Evolutionary conservation across 1,139 yeast genomes (phyloP).

Genomic region (Suhomyces atakaporum): DNA sequence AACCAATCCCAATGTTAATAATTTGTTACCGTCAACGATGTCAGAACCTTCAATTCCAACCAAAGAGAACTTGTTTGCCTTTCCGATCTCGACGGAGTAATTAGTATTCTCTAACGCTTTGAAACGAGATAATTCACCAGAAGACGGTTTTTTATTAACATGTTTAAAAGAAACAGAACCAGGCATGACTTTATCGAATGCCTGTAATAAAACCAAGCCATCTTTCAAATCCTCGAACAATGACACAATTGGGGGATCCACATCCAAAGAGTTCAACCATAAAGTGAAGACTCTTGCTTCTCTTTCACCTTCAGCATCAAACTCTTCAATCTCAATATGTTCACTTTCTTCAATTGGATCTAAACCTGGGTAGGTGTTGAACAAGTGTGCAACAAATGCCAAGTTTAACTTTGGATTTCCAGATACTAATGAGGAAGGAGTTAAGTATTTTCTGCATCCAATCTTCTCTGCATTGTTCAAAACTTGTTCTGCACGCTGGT

Average conservation of each 20-base stretch:
- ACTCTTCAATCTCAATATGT: conserved; percentile 85
- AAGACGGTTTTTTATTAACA: conserved; percentile 78
- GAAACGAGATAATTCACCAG: conserved; percentile 82
- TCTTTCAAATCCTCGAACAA: conserved; percentile 94
- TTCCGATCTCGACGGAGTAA: conserved; percentile 95
- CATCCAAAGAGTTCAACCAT: conserved; percentile 96
- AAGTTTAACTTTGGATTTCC: conserved; percentile 96
- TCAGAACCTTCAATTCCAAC: conserved; percentile 99
- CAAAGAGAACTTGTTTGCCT: conserved; percentile 84
- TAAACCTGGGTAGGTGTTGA: conserved; percentile 94
- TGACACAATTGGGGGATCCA: conserved; percentile 89
- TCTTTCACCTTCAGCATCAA: conserved; percentile 99
- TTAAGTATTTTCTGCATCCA: conserved; percentile 90
- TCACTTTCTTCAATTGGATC: conserved; percentile 94
- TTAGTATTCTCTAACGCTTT: conserved; percentile 95
- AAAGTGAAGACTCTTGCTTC: conserved; percentile 98
- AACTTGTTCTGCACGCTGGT: conserved; percentile 84
- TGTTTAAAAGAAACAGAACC: conserved; percentile 82
- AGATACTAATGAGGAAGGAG: conserved; percentile 88
- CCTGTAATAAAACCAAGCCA: conserved; percentile 86
- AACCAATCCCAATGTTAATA: conserved; percentile 89
- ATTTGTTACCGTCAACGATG: conserved; percentile 89
- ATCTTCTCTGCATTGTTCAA: conserved; percentile 85
- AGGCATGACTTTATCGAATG: conserved; percentile 93
- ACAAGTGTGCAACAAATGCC: conserved; percentile 95